These are phyloP conservation scores for Russula emetica DNA, from an alignment of 768 basidiomycete genomes.

Conservation along the genomic window DNA sequence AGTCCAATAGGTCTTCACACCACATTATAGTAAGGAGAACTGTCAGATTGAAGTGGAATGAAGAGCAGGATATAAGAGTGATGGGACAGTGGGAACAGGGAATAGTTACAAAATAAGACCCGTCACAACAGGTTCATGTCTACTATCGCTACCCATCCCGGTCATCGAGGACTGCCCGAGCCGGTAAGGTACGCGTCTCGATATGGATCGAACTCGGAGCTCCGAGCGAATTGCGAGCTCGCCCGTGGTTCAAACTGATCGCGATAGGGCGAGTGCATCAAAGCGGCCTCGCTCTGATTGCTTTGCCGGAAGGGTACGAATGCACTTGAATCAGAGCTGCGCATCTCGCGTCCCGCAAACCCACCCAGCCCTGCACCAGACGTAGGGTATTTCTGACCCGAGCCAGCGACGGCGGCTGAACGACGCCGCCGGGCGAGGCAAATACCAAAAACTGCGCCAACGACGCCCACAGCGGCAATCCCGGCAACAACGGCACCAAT, in stretches of 20 bases:
- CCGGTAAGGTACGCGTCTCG: conserved; percentile 31
- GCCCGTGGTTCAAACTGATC: conserved; percentile 32
- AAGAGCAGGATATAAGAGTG: conserved; percentile 2
- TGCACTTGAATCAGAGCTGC: conserved; percentile 61
- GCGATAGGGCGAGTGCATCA: conserved; percentile 38
- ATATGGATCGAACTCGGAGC: conserved; percentile 40
- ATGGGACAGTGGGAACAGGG: not conserved
- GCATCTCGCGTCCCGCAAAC: conserved; percentile 34
- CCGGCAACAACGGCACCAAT: conserved; percentile 51
- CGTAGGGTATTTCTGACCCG: conserved; percentile 39
- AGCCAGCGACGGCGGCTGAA: conserved; percentile 31
- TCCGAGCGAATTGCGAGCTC: conserved; percentile 28
- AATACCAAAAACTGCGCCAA: conserved; percentile 53
- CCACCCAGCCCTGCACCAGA: conserved; percentile 33
- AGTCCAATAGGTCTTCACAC: conserved; percentile 9
- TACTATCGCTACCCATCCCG: conserved; percentile 2
- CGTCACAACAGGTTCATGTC: not conserved
- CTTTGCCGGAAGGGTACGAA: conserved; percentile 69
- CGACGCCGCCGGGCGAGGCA: conserved; percentile 50
- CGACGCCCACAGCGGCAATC: conserved; percentile 47
- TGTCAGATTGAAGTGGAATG: not conserved
- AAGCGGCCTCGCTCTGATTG: conserved; percentile 45
- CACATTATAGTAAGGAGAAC: conserved; percentile 1
- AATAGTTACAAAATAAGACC: conserved; percentile 7
- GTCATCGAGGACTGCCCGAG: conserved; percentile 29